Percentiles rank a stretch among this genome's conserved stretches.
phyloP scores from a whole-genome alignment of 2,329 filamentous ascomycete species.

The Aspergillus neotritici region DNA sequence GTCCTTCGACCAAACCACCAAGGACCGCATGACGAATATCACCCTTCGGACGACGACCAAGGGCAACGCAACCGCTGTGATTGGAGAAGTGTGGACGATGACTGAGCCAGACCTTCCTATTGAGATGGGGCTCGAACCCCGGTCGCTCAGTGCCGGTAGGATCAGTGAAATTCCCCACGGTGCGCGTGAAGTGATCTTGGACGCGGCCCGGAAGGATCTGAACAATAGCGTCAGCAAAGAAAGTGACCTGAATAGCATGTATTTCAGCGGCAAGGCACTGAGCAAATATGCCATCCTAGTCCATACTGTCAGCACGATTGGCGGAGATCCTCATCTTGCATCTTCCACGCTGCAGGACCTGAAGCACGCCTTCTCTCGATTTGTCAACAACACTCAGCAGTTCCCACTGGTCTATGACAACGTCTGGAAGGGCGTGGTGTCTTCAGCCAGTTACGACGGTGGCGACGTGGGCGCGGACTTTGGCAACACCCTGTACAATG shows the following conservation, averaged over 20 bases:
- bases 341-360: conserved; percentile 55
- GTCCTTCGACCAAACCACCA: conserved; percentile 61
- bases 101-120: conserved; percentile 66
- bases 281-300: conserved; percentile 70
- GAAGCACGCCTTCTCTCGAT: conserved; percentile 61
- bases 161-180: conserved; percentile 37
- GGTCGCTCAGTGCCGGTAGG: conserved; percentile 51
- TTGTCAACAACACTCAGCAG: conserved; percentile 62
- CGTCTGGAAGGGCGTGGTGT: conserved; percentile 75
- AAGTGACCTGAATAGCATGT: conserved; percentile 77
- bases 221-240: conserved; percentile 68
- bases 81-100: conserved; percentile 72
- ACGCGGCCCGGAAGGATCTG: conserved; percentile 65
- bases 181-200: conserved; percentile 56
- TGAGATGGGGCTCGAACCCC: conserved; percentile 72
- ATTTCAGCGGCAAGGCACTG: conserved; percentile 82
- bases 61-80: conserved; percentile 67
- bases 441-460: conserved; percentile 64
- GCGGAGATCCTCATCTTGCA: conserved; percentile 54
- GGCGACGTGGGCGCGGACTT: conserved; percentile 71
- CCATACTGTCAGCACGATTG: conserved; percentile 59
- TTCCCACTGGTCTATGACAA: conserved; percentile 53
- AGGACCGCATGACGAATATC: conserved; percentile 48
- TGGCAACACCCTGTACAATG: conserved; percentile 74
- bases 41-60: conserved; percentile 78